phyloP scores from a whole-genome alignment of 2,329 filamentous ascomycete genomes.

The Botrytis cinerea region DNA sequence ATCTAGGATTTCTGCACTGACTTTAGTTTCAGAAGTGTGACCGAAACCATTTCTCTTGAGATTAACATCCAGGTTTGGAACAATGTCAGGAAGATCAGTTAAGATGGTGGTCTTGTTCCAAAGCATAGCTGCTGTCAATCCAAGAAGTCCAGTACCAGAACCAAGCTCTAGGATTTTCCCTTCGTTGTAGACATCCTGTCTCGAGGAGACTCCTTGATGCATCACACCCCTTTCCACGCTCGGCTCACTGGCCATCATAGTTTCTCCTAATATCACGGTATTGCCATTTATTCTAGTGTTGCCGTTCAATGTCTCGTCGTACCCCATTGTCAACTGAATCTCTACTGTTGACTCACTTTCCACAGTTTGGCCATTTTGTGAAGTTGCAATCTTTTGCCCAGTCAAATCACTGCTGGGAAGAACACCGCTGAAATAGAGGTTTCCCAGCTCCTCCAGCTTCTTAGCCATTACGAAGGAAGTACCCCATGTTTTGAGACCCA shows the following conservation, averaged over 20 bases:
- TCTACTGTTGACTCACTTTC: neutral
- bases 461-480: slow-evolving; percentile 84
- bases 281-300: neutral
- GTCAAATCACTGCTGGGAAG: slow-evolving; percentile 40
- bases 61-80: slow-evolving; percentile 78
- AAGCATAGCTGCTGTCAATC: slow-evolving; percentile 76
- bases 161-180: slow-evolving; percentile 71
- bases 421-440: slow-evolving; percentile 35
- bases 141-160: slow-evolving; percentile 87
- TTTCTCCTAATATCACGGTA: neutral
- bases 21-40: slow-evolving; percentile 54
- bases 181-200: neutral
- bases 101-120: slow-evolving; percentile 68
- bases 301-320: neutral
- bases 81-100: slow-evolving; percentile 83
- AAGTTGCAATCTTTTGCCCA: neutral
- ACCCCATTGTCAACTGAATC: slow-evolving; percentile 7
- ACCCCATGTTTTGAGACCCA: slow-evolving; percentile 95
- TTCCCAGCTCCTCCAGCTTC: slow-evolving; percentile 56
- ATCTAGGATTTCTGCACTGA: slow-evolving; percentile 65
- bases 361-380: neutral
- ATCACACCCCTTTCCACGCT: neutral
- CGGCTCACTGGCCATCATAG: neutral
- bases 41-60: slow-evolving; percentile 62
- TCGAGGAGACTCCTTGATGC: neutral